These are phyloP conservation scores for Bryopsis sp. DNA, from an alignment of 139 green algal genomes.

Conservation along the genomic window DNA sequence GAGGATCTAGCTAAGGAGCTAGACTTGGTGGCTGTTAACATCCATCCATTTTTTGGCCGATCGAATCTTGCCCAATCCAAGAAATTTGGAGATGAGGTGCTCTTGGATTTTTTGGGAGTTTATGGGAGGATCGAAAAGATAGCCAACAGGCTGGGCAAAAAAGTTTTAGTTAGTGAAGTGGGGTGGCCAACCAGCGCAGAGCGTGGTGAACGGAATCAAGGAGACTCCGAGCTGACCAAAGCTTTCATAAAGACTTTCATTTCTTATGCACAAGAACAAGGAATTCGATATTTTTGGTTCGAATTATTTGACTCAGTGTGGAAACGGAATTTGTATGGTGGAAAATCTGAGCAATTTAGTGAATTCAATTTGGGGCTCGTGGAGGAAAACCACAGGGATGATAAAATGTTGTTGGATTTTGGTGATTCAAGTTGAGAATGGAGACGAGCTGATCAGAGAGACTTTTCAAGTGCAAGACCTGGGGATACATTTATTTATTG, in stretches of 20 bases:
- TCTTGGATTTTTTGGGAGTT: not conserved
- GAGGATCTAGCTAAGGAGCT: not conserved
- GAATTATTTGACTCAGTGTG: not conserved
- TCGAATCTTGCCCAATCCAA: not conserved
- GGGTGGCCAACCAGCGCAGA: not conserved
- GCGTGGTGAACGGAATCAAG: not conserved
- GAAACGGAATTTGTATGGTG: not conserved
- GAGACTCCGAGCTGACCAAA: not conserved
- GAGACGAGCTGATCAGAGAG: too few species aligned
- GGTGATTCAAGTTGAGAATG: too few species aligned
- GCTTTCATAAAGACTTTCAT: not conserved
- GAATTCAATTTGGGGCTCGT: not conserved
- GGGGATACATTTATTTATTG: too few species aligned
- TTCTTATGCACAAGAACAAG: not conserved
- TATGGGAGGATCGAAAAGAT: not conserved
- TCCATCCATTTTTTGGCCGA: not conserved
- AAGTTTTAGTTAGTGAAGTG: not conserved
- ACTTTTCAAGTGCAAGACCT: too few species aligned
- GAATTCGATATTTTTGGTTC: not conserved
- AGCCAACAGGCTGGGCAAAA: not conserved
- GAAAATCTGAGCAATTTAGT: not conserved
- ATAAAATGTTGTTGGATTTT: too few species aligned
- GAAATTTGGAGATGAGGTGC: not conserved
- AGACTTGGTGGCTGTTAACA: not conserved
- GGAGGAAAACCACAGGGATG: not conserved